A percentile compares a stretch with the other conserved stretches of the same genome.
Evolutionary conservation across 805 yeast genomes (phyloP).

Genomic region (Starmerella stigmatis): DNA sequence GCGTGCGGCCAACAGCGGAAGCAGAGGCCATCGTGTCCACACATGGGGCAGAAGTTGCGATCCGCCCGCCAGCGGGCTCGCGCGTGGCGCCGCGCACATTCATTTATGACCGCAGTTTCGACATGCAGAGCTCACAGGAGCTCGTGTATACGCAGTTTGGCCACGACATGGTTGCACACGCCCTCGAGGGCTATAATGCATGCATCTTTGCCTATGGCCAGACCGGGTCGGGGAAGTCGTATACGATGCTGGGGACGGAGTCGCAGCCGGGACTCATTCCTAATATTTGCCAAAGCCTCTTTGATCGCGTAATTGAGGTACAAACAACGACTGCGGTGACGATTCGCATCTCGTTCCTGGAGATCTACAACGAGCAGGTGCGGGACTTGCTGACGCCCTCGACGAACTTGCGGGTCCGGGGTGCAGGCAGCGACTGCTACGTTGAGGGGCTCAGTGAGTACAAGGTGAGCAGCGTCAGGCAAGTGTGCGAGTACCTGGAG

Average conservation of each 20-base stretch:
- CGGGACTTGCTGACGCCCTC: conserved; percentile 43
- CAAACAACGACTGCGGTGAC: conserved; percentile 34
- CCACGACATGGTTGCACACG: conserved; percentile 47
- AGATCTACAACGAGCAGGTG: conserved; percentile 69
- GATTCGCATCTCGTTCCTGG: conserved; percentile 52
- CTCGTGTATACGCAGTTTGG: conserved; percentile 48
- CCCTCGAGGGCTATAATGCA: conserved; percentile 60
- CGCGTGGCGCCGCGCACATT: conserved; percentile 30
- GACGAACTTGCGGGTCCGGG: conserved; percentile 44
- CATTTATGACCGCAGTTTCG: conserved; percentile 43
- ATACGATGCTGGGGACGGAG: conserved; percentile 61
- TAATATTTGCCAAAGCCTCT: conserved; percentile 43
- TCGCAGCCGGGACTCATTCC: conserved; percentile 58
- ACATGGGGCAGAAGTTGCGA: conserved; percentile 18
- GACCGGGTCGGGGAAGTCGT: conserved; percentile 76
- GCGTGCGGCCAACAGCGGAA: conserved; percentile 30
- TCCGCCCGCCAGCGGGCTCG: conserved; percentile 22
- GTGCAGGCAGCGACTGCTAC: conserved; percentile 59
- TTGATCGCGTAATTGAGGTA: conserved; percentile 35
- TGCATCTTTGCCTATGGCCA: conserved; percentile 74
- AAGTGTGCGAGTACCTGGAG: conserved; percentile 39
- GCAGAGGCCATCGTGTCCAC: conserved; percentile 21
- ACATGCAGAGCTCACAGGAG: conserved; percentile 38
- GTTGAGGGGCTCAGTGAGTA: conserved; percentile 56
- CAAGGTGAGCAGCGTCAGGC: conserved; percentile 39